phyloP scores from a whole-genome alignment of 2,329 filamentous ascomycete genomes.

The Penicillium expansum region DNA sequence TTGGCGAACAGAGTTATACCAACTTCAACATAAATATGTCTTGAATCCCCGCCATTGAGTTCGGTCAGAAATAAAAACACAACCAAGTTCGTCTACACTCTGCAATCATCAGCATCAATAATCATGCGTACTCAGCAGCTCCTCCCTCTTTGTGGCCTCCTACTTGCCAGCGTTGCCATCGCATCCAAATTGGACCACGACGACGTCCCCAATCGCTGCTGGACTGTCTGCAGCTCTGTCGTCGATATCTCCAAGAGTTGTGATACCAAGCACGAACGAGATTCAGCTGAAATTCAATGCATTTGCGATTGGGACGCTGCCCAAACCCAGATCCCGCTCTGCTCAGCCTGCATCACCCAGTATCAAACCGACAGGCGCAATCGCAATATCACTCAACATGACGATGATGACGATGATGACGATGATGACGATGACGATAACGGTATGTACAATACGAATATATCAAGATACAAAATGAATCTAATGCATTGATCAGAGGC shows the following conservation, averaged over 20 bases:
- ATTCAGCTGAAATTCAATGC: conserved; percentile 27
- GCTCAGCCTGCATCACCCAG: conserved; percentile 35
- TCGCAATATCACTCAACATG: conserved; percentile 10
- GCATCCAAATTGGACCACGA: conserved; percentile 29
- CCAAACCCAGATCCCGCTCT: conserved; percentile 28
- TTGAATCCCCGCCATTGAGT: not conserved
- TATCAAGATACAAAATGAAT: not conserved
- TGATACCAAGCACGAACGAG: conserved; percentile 23
- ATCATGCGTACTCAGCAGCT: conserved; percentile 26
- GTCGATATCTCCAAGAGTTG: conserved; percentile 26
- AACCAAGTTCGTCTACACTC: not conserved
- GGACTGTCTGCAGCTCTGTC: conserved; percentile 25
- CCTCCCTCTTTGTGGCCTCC: conserved; percentile 24
- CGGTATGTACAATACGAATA: conserved; percentile 17
- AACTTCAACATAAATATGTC: conserved; percentile 13
- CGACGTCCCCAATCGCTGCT: conserved; percentile 31
- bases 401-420: conserved; percentile 15
- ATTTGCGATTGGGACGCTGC: conserved; percentile 30
- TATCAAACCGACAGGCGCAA: conserved; percentile 14
- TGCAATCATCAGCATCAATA: not conserved
- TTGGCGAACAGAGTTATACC: not conserved
- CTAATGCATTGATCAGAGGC: conserved; percentile 25
- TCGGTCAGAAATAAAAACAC: not conserved
- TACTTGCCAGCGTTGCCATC: conserved; percentile 23
- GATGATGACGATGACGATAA: conserved; percentile 24